These are phyloP conservation scores for Botryotinia convoluta DNA, from an alignment of 2,329 filamentous ascomycete species.

Conservation along the genomic window DNA sequence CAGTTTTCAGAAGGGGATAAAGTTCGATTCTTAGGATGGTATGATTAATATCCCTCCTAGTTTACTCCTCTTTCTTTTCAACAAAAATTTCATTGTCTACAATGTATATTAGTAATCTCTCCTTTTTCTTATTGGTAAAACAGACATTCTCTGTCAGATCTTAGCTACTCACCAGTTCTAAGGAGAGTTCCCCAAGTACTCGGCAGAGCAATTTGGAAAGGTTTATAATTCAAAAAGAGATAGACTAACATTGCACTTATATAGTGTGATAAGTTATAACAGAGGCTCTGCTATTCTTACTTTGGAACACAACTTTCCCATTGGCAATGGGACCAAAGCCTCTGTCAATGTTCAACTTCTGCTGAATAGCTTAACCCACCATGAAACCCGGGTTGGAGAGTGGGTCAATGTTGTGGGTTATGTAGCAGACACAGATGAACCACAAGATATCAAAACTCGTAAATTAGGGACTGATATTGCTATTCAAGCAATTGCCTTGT, in stretches of 20 bases:
- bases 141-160: too few species aligned
- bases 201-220: background rate
- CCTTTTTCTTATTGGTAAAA: background rate
- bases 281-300: constrained; percentile 56
- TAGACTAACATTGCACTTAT: constrained; percentile 14
- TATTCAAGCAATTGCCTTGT: constrained; percentile 75
- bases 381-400: constrained; percentile 68
- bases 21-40: constrained; percentile 92
- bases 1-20: constrained; percentile 53
- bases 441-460: constrained; percentile 15
- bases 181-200: background rate
- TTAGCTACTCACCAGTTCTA: background rate
- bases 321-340: constrained; percentile 46
- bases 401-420: constrained; percentile 93
- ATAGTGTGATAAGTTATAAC: constrained; percentile 59
- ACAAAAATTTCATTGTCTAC: background rate
- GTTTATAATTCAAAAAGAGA: background rate
- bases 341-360: constrained; percentile 70
- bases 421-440: constrained; percentile 43
- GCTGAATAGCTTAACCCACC: constrained; percentile 60
- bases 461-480: constrained; percentile 37
- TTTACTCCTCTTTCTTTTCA: background rate
- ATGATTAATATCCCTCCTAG: constrained; percentile 40
- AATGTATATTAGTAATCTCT: background rate
- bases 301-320: constrained; percentile 66